Evolutionary conservation across 2,329 filamentous ascomycete genomes (phyloP).

Genomic region (Pseudogymnoascus sp.): DNA sequence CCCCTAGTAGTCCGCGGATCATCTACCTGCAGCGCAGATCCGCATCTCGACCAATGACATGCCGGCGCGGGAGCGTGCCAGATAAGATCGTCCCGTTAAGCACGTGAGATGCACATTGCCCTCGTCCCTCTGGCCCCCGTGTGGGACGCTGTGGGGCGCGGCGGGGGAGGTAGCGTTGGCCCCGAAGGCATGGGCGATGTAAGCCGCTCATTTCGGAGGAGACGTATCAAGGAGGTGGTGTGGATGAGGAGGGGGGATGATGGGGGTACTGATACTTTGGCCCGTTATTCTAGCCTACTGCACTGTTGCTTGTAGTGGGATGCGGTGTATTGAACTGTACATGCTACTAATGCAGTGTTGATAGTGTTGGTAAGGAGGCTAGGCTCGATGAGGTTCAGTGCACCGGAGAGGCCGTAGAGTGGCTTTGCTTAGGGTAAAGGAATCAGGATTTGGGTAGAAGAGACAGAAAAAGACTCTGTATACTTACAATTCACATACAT

Average conservation of each 20-base stretch:
- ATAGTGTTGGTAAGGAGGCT: too few relatives aligned
- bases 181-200: not conserved
- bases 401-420: not conserved
- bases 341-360: too few relatives aligned
- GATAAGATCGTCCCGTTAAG: conserved; percentile 4
- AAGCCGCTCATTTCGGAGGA: not conserved
- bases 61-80: not conserved
- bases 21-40: conserved; percentile 1
- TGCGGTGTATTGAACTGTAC: not conserved
- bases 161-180: not conserved
- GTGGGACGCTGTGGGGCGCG: not conserved
- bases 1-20: not conserved
- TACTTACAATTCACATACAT: not conserved
- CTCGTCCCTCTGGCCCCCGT: not conserved
- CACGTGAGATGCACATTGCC: conserved; percentile 1
- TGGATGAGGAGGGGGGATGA: not conserved
- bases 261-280: not conserved
- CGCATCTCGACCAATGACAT: not conserved
- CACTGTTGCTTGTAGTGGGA: not conserved
- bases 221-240: not conserved
- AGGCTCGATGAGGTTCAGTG: not conserved
- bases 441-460: not conserved
- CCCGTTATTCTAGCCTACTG: not conserved
- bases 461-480: not conserved
- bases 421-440: not conserved